Percentiles rank a stretch among this genome's conserved stretches.
These are phyloP conservation scores for Solanum piurae DNA, from an alignment of 257 asterid species.

Conservation along the genomic window DNA sequence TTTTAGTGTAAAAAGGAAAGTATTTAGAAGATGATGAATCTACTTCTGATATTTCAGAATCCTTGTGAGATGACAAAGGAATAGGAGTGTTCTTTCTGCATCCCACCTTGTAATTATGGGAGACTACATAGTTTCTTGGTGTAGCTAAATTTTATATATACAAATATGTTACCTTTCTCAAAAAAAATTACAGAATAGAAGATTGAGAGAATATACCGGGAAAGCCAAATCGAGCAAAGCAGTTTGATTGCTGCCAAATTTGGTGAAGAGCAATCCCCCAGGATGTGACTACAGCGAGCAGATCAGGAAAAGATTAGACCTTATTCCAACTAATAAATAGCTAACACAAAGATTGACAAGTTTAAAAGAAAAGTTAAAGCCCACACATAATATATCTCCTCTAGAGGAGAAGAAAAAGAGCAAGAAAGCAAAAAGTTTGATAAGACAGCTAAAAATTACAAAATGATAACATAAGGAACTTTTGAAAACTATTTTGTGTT, in stretches of 20 bases:
- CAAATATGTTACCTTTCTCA: background rate
- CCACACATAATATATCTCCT: background rate
- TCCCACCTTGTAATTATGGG: background rate
- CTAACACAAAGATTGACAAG: background rate
- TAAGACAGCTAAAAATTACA: background rate
- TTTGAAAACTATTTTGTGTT: background rate
- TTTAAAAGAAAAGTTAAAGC: background rate
- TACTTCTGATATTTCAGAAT: background rate
- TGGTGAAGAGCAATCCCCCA: constrained; percentile 74
- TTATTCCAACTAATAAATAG: background rate
- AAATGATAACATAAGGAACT: background rate
- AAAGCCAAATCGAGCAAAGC: constrained; percentile 82
- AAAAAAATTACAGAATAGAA: background rate
- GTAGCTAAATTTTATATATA: background rate
- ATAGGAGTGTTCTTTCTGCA: background rate
- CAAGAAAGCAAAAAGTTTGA: background rate
- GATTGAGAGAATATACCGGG: constrained; percentile 39
- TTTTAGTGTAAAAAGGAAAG: background rate
- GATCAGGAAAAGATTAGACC: background rate
- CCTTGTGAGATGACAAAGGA: background rate
- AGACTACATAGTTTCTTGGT: background rate
- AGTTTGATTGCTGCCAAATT: constrained; percentile 81
- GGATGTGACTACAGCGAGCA: constrained; percentile 68
- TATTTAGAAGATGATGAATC: background rate
- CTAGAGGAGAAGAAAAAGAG: background rate